Conservation (phyloP, 2,329 filamentous ascomycete genomes). For the Alternaria gaisen region DNA sequence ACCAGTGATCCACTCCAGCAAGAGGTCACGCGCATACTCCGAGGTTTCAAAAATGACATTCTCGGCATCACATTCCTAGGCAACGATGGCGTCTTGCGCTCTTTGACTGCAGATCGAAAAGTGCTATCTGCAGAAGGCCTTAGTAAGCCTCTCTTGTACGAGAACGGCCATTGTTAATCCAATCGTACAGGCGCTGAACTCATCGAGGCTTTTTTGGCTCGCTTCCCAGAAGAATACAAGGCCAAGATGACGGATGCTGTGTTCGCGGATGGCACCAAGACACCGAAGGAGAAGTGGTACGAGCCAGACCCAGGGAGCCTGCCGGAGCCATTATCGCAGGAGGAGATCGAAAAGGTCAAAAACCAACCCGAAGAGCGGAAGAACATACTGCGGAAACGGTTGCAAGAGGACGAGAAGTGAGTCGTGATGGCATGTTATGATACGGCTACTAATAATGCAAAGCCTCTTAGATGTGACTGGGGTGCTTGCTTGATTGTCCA, state of each 20-base stretch:
- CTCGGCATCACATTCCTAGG: conserved; percentile 11
- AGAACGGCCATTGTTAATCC: neutral
- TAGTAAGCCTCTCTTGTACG: neutral
- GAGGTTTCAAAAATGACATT: conserved; percentile 11
- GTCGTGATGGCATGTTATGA: neutral
- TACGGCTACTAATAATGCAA: neutral
- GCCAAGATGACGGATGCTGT: neutral
- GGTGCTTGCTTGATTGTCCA: neutral
- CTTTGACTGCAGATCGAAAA: conserved; percentile 13
- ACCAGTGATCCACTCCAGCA: conserved; percentile 12
- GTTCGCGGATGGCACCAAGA: conserved; percentile 8
- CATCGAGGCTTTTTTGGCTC: conserved; percentile 2
- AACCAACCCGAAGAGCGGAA: conserved; percentile 9
- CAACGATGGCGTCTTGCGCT: conserved; percentile 17
- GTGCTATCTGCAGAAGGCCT: conserved; percentile 10
- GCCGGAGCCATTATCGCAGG: conserved; percentile 8
- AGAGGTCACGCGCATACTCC: conserved; percentile 7
- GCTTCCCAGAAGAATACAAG: neutral
- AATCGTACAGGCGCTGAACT: neutral
- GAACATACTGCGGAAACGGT: neutral
- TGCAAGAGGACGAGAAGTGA: conserved; percentile 9
- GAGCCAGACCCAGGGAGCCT: conserved; percentile 4
- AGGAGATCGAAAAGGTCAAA: conserved; percentile 6
- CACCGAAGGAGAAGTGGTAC: conserved; percentile 15
- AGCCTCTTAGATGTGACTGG: conserved; percentile 5